phyloP scores from a whole-genome alignment of 2,329 filamentous ascomycete genomes.

The Monosporascus sp. region DNA sequence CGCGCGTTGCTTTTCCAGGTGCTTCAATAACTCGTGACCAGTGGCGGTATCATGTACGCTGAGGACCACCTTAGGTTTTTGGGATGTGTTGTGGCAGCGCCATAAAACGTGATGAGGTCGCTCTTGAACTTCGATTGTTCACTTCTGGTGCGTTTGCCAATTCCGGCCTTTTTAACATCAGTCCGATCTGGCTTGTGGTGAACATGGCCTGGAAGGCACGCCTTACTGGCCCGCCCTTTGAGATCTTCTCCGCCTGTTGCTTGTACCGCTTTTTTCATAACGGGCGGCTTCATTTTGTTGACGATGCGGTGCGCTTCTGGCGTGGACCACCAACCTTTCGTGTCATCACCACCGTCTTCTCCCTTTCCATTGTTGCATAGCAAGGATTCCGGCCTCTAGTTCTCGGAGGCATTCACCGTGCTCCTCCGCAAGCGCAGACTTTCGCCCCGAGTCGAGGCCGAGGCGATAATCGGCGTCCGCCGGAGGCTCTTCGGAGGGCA shows the following conservation, averaged over 20 bases:
- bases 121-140: slow-evolving; percentile 1
- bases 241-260: neutral
- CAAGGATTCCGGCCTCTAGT: too few species aligned
- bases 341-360: neutral
- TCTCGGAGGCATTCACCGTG: too few species aligned
- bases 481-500: too few species aligned
- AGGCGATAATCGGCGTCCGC: too few species aligned
- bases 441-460: too few species aligned
- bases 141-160: neutral
- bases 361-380: too few species aligned
- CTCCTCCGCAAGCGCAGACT: too few species aligned
- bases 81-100: too few species aligned
- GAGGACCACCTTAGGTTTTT: too few species aligned
- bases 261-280: neutral
- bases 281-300: neutral
- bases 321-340: slow-evolving; percentile 1
- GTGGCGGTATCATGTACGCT: too few species aligned
- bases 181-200: slow-evolving; percentile 1
- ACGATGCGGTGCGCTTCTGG: slow-evolving; percentile 1
- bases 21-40: too few species aligned
- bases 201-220: neutral
- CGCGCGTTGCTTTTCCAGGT: too few species aligned
- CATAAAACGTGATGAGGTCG: neutral
- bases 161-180: neutral
- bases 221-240: neutral